These are phyloP conservation scores for Ogataea siamensis DNA, from an alignment of 805 yeast genomes.

Conservation along the genomic window DNA sequence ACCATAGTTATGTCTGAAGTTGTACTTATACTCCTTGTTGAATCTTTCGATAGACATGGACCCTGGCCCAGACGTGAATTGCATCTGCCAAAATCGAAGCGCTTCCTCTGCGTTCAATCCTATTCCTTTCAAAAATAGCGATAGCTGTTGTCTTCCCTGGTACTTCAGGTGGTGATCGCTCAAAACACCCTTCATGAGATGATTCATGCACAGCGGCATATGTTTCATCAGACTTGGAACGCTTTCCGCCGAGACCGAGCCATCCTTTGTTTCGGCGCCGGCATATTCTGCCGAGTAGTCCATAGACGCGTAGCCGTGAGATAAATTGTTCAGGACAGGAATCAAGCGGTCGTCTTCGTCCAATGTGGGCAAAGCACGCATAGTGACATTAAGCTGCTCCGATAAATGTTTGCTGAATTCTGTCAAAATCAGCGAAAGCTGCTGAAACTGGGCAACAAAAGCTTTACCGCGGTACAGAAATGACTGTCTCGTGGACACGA, in stretches of 20 bases:
- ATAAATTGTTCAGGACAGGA: conserved; percentile 78
- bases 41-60: conserved; percentile 69
- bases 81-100: conserved; percentile 74
- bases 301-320: conserved; percentile 64
- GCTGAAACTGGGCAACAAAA: conserved; percentile 80
- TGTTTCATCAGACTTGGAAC: conserved; percentile 58
- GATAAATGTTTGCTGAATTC: conserved; percentile 61
- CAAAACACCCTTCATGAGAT: conserved; percentile 58
- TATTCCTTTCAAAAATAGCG: conserved; percentile 82
- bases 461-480: conserved; percentile 69
- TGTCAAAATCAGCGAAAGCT: conserved; percentile 61
- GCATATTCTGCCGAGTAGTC: conserved; percentile 37
- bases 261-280: conserved; percentile 19
- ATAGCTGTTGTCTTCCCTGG: conserved; percentile 80
- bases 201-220: conserved; percentile 70
- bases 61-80: conserved; percentile 54
- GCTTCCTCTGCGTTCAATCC: conserved; percentile 90
- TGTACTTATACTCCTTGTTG: conserved; percentile 85
- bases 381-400: conserved; percentile 58
- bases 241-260: conserved; percentile 53
- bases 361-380: conserved; percentile 74
- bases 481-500: conserved; percentile 71
- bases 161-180: conserved; percentile 75
- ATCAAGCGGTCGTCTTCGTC: conserved; percentile 90
- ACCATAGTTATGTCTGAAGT: conserved; percentile 87